Base-by-base conservation (phyloP, 2,329 filamentous ascomycete species). In the Xylariales sp. region DNA sequence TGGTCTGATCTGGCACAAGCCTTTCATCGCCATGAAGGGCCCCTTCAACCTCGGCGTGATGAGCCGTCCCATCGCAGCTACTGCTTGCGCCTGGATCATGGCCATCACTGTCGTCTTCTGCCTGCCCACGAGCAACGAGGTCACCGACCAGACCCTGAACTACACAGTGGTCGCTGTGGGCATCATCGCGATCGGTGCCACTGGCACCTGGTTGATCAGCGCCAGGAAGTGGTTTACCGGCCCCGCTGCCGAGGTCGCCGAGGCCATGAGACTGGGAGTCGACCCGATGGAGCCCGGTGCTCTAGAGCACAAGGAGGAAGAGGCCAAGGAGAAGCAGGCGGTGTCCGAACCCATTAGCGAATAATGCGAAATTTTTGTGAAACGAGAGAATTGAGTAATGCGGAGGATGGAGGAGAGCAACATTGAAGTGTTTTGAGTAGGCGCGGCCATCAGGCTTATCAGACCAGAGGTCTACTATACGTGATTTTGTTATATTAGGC, bases 121-220 rank as follows among this genome's bases (percentile, higher is more conserved):
- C 45, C 57, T 79, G 23, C 75, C 76, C 0, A 70, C 70, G 1
- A 48, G 65, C 8, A 78, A 78, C 49, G 76, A 75, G 0, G 74
- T 78, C 2, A 69, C 67, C 0, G 62, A 59, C n/a, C 65, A 78
- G 57, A 76, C 74, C 4, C 53, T 80, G 16, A 80, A 80, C 46
- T 80, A 80, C 48, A 77, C 75, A 0, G 69, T 72, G 0, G 75
- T 79, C 0, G 75, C 75, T 0, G 75, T 80, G 4, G 75, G 74
- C 0, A 77, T 79, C 39, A 71, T 79, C 31, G 63, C 61, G 0
- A 47, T 75, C 2, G 69, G 67, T 24, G 59, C 67, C 2, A 56
- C 72, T 15, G 60, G 55, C 0, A 63, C 59, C 12, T 80, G 76
- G 76, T 29, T 74, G 3, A 2, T 76, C 3, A 74, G 67, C 63